These are phyloP conservation scores for Capsicum chinense DNA, from an alignment of 257 asterid genomes.

Conservation along the genomic window DNA sequence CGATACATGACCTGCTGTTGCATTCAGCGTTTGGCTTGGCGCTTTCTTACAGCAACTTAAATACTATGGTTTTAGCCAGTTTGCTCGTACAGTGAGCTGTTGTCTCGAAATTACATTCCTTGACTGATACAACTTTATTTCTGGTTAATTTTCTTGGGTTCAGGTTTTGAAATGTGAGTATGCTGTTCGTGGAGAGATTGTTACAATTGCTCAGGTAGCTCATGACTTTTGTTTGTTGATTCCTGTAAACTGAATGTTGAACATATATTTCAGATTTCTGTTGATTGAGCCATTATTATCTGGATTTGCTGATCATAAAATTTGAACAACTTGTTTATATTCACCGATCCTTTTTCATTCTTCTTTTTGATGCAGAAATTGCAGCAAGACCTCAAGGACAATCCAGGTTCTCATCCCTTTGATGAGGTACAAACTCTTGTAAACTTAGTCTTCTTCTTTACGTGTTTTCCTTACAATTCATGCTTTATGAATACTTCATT, in stretches of 20 bases:
- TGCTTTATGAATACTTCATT: background rate
- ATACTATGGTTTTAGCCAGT: background rate
- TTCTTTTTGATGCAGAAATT: constrained; percentile 47
- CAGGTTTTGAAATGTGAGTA: constrained; percentile 91
- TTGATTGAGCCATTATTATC: background rate
- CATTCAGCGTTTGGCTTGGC: constrained; percentile 15
- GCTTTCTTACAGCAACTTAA: background rate
- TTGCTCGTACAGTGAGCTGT: background rate
- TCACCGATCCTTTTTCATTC: background rate
- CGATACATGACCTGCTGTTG: background rate
- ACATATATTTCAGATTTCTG: background rate
- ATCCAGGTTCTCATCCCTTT: constrained; percentile 59
- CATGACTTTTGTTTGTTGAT: background rate
- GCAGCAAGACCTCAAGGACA: constrained; percentile 54
- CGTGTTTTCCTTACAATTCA: constrained; percentile 12
- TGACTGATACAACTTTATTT: constrained; percentile 24
- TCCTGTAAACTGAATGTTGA: constrained; percentile 6
- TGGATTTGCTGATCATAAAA: constrained; percentile 6
- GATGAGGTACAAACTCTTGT: constrained; percentile 53
- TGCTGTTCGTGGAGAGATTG: constrained; percentile 99
- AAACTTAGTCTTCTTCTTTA: background rate
- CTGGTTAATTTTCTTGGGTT: constrained; percentile 28
- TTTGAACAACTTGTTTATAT: background rate
- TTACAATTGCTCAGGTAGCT: constrained; percentile 84
- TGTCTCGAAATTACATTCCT: background rate